Evolutionary conservation across 169 alveolate genomes (phyloP), one percentile per base, ranked within the genome.

Genomic region (Sarcocystis neurona): DNA sequence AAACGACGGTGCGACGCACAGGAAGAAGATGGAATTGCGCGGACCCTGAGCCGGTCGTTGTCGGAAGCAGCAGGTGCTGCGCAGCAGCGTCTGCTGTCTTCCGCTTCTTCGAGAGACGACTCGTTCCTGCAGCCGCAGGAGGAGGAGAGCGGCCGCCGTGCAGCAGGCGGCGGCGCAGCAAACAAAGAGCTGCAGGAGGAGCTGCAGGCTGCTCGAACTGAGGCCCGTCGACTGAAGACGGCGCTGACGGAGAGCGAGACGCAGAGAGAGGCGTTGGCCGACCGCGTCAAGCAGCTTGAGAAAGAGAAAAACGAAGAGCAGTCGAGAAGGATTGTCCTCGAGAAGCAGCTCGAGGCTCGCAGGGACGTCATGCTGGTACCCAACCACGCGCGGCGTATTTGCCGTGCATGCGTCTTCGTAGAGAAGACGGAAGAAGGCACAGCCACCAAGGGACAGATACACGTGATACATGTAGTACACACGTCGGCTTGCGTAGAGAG

Each of bases 171-270:
- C 75, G 43, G 39, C 32, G 39, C 75, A 30, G 37, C 75, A 63
- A 18, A 63, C n/a, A n/a, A n/a, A n/a, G n/a, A 63, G 41, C 46
- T 63, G 27, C 75, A 63, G 75, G 75, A 63, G 39, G 75, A 63
- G 75, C 75, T 63, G 8, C 32, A 37, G 34, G 44, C 27, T 37
- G n/a, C 32, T 4, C 27, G 32, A 43, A 43, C 75, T 8, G 75
- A 63, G 43, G 44, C 32, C 6, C 75, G 75, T 10, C 27, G 32
- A 43, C 27, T 41, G n/a, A 63, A 63, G 41, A 63, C 2, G 37
- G 75, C 75, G 75, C 75, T 63, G 5, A 63, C 75, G 75, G 75
- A 63, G 43, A 63, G 75, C 75, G 75, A 63, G 32, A n/a, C 46
- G 44, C 75, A 63, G 41, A 15, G 75, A n/a, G 75, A 63, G n/a